Conservation (phyloP, 2,329 filamentous ascomycete species). For the Botrytis fragariae region DNA sequence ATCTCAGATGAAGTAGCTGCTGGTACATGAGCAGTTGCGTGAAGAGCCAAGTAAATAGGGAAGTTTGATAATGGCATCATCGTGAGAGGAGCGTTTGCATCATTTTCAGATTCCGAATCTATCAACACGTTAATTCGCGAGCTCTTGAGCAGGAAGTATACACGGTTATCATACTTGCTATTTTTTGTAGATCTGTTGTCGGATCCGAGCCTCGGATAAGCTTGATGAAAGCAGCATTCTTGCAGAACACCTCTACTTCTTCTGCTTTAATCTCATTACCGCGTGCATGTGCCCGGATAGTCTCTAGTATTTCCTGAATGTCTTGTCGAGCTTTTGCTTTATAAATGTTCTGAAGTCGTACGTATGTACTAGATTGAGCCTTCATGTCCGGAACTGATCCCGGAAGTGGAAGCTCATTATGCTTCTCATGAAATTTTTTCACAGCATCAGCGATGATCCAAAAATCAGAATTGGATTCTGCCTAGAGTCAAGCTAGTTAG, state of each 20-base stretch:
- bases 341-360: constrained; percentile 88
- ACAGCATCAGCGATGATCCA: constrained; percentile 87
- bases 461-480: constrained; percentile 62
- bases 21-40: constrained; percentile 49
- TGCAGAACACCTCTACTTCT: constrained; percentile 91
- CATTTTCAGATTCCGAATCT: constrained; percentile 56
- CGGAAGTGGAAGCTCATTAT: constrained; percentile 75
- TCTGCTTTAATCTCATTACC: constrained; percentile 59
- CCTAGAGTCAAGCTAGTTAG: constrained; percentile 33
- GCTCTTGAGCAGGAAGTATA: background rate
- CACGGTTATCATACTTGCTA: constrained; percentile 30
- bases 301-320: constrained; percentile 67
- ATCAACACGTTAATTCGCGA: constrained; percentile 34
- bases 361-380: constrained; percentile 84
- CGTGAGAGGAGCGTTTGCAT: constrained; percentile 47
- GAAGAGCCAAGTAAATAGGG: constrained; percentile 67
- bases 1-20: constrained; percentile 53
- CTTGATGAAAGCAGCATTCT: constrained; percentile 90
- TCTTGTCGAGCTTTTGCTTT: constrained; percentile 82
- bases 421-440: constrained; percentile 69
- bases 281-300: constrained; percentile 53
- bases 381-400: constrained; percentile 97
- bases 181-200: constrained; percentile 25
- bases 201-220: constrained; percentile 58
- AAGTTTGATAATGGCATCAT: constrained; percentile 53